Conservation (phyloP, 345 rosid genomes). For the Firmiana major region DNA sequence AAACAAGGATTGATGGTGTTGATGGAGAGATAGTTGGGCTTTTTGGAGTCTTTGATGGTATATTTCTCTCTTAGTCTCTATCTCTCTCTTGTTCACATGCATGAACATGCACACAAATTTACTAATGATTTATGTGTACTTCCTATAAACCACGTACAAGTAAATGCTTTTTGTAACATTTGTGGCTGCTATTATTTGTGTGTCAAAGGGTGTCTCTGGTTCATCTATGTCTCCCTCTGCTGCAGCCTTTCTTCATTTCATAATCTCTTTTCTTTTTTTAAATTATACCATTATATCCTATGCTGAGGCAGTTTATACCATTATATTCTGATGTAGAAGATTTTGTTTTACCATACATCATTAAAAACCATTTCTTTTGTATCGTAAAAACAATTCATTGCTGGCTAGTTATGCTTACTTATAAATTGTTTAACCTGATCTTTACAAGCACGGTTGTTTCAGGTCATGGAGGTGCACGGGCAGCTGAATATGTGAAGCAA, state of each 20-base stretch:
- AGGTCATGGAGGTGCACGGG: slow-evolving; percentile 99
- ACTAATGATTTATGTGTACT: not conserved
- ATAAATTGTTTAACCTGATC: not conserved
- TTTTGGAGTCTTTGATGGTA: slow-evolving; percentile 99
- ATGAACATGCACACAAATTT: too few relatives aligned
- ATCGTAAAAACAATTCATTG: not conserved
- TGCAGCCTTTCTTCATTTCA: not conserved
- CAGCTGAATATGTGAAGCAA: slow-evolving; percentile 96
- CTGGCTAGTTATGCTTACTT: slow-evolving; percentile 2
- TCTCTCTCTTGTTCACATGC: slow-evolving; percentile 8
- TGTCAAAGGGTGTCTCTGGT: not conserved
- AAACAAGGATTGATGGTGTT: slow-evolving; percentile 89
- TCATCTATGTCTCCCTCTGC: not conserved
- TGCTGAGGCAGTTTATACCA: slow-evolving; percentile 8
- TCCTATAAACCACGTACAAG: not conserved
- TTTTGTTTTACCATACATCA: slow-evolving; percentile 9
- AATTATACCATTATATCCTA: not conserved
- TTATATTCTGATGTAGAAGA: slow-evolving; percentile 6
- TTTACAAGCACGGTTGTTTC: slow-evolving; percentile 15
- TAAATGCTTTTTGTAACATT: not conserved
- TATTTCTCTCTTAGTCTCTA: slow-evolving; percentile 18
- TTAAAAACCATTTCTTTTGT: not conserved
- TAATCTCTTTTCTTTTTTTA: not conserved
- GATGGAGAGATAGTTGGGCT: slow-evolving; percentile 93
- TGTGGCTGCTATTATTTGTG: not conserved